Evolutionary conservation across 192 early-diverging fungal genomes (phyloP), one percentile per base, ranked within the genome.

Genomic region (Nowakowskiella sp.): DNA sequence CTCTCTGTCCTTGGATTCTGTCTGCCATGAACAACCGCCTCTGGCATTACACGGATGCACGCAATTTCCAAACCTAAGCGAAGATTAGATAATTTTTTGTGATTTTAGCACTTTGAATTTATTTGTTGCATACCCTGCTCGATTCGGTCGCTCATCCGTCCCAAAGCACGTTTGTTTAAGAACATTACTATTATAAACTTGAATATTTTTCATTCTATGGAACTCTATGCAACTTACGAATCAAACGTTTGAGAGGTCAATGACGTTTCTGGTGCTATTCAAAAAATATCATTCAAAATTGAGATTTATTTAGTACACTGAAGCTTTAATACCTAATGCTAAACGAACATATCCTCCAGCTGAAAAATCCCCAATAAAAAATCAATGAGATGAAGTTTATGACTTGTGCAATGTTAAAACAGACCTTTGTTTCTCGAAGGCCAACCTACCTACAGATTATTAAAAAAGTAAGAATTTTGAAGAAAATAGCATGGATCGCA

Each of bases 91-190:
- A n/a, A n/a, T n/a, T n/a, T n/a, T n/a, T n/a, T n/a, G n/a, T n/a
- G n/a, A n/a, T n/a, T n/a, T n/a, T n/a, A n/a, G n/a, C n/a, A n/a
- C n/a, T n/a, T n/a, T n/a, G n/a, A n/a, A n/a, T n/a, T n/a, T n/a
- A n/a, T n/a, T n/a, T n/a, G n/a, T n/a, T n/a, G n/a, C n/a, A n/a
- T n/a, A n/a, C n/a, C n/a, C n/a, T 30, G 3, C 34, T 13, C 42
- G 48, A 30, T 1, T 13, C 19, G 23, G 25, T 1, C 57, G 30
- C 13, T 21, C 22, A 30, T 59, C 57, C 16, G 22, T 32, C 13
- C 57, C 57, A 49, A 59, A 59, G 36, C 57, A 59, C 21, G 57
- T 56, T 13, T 42, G 28, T 24, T 59, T 59, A 16, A 59, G 28
- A n/a, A 59, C 32, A 32, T 30, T 55, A 4, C 32, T 34, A 45